Evolutionary conservation across 2,329 filamentous ascomycete species (phyloP).

Genomic region (Fusarium denticulatum): DNA sequence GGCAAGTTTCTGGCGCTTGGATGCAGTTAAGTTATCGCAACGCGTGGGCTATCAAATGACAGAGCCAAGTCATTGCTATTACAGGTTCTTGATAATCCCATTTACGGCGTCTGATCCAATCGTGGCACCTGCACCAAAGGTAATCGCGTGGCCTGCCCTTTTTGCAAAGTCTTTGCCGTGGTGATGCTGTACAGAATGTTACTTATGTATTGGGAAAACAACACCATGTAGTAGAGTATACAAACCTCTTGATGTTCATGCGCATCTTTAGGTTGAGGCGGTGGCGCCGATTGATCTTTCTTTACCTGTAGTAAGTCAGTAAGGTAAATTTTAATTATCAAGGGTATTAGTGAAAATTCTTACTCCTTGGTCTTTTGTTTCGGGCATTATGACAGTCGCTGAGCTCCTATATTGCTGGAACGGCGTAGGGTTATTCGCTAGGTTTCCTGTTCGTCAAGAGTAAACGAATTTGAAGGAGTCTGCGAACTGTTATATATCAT

Average conservation of each 20-base stretch:
- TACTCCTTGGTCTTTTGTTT: not conserved
- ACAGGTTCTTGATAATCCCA: not conserved
- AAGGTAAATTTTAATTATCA: fast-evolving
- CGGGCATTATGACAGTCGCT: not conserved
- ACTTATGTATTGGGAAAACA: fast-evolving
- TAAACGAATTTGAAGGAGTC: not conserved
- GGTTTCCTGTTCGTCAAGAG: fast-evolving
- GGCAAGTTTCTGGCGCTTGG: fast-evolving
- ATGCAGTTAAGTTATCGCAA: fast-evolving
- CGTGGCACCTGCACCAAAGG: not conserved
- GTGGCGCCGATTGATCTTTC: not conserved
- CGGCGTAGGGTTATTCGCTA: fast-evolving
- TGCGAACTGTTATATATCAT: fast-evolving
- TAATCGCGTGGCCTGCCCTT: not conserved
- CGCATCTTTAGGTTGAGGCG: not conserved
- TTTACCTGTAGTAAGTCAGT: not conserved
- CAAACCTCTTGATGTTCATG: not conserved
- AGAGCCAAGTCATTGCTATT: fast-evolving
- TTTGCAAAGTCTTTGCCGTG: not conserved
- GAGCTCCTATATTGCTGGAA: fast-evolving
- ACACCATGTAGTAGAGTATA: fast-evolving
- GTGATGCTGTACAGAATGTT: not conserved
- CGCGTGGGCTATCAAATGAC: fast-evolving
- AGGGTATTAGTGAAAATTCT: not conserved
- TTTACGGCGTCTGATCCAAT: not conserved